Evolutionary conservation across 2,329 filamentous ascomycete species (phyloP).

Genomic region (Phoma sp.): DNA sequence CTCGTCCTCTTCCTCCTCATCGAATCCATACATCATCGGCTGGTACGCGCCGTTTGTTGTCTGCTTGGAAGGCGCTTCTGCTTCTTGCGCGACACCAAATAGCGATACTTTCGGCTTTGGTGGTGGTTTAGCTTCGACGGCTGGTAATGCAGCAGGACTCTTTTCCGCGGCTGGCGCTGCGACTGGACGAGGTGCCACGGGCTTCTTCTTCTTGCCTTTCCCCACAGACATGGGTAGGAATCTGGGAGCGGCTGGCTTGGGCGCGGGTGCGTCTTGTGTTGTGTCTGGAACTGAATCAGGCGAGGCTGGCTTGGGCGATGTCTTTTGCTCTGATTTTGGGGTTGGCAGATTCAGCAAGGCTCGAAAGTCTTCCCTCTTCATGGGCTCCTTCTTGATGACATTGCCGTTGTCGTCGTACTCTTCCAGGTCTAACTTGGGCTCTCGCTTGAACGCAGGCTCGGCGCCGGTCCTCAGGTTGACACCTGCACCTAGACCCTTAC

Average conservation of each 20-base stretch:
- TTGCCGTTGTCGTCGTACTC: slow-evolving; percentile 48
- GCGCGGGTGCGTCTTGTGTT: slow-evolving; percentile 60
- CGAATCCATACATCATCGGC: slow-evolving; percentile 45
- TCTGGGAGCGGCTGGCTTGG: slow-evolving; percentile 77
- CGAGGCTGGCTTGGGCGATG: slow-evolving; percentile 36
- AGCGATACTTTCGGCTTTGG: slow-evolving; percentile 69
- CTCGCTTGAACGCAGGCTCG: slow-evolving; percentile 79
- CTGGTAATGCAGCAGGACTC: slow-evolving; percentile 10
- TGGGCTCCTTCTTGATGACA: slow-evolving; percentile 34
- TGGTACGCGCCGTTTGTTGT: slow-evolving; percentile 42
- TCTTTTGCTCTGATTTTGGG: slow-evolving; percentile 31
- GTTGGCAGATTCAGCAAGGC: slow-evolving; percentile 45
- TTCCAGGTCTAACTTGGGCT: slow-evolving; percentile 50
- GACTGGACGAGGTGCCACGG: slow-evolving; percentile 18
- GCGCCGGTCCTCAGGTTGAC: slow-evolving; percentile 83
- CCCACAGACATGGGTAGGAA: slow-evolving; percentile 89
- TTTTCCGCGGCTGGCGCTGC: slow-evolving; percentile 1
- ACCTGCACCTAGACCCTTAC: slow-evolving; percentile 57
- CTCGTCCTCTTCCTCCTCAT: slow-evolving; percentile 26
- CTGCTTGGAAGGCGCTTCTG: slow-evolving; percentile 35
- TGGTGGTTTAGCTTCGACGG: slow-evolving; percentile 29
- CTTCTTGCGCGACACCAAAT: slow-evolving; percentile 66
- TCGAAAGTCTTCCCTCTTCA: slow-evolving; percentile 41
- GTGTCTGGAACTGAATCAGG: slow-evolving; percentile 51
- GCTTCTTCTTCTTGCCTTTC: slow-evolving; percentile 64